These are phyloP conservation scores for Erodium chrysanthum DNA, from an alignment of 441 rosid genomes.

Conservation along the genomic window DNA sequence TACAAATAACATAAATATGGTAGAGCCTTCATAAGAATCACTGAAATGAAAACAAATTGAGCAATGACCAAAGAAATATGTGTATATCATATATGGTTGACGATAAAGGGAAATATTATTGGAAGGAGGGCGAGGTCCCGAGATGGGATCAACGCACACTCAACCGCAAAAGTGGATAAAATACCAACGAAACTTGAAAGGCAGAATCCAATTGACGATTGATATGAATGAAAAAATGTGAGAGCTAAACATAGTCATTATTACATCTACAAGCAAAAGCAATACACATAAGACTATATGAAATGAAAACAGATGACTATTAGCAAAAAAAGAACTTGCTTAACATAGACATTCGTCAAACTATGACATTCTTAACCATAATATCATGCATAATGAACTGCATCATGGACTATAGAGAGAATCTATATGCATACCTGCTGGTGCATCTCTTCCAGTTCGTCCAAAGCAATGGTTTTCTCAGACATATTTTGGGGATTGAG, in stretches of 20 bases:
- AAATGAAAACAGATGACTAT: neutral
- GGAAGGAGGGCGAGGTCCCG: too few relatives aligned
- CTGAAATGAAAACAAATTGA: neutral
- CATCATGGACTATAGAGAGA: conserved; percentile 8
- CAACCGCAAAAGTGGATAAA: too few relatives aligned
- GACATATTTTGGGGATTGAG: conserved; percentile 70
- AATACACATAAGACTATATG: neutral
- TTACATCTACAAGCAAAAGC: conserved; percentile 3
- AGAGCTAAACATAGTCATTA: too few relatives aligned
- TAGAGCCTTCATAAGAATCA: neutral
- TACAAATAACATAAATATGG: neutral
- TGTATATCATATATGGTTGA: neutral
- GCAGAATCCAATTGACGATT: too few relatives aligned
- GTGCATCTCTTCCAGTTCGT: conserved; percentile 84
- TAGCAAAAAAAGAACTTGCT: neutral
- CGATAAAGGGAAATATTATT: too few relatives aligned
- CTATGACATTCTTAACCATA: neutral
- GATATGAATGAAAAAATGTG: too few relatives aligned
- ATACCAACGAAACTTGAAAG: too few relatives aligned
- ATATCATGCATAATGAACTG: neutral
- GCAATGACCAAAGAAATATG: neutral
- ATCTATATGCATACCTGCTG: conserved; percentile 52
- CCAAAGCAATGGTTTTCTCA: conserved; percentile 72
- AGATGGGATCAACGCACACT: too few relatives aligned
- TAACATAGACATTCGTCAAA: neutral